Percentiles rank a stretch among this genome's conserved stretches.
Conservation (phyloP, 306 rosid species). For the Hippophae rhamnoides region DNA sequence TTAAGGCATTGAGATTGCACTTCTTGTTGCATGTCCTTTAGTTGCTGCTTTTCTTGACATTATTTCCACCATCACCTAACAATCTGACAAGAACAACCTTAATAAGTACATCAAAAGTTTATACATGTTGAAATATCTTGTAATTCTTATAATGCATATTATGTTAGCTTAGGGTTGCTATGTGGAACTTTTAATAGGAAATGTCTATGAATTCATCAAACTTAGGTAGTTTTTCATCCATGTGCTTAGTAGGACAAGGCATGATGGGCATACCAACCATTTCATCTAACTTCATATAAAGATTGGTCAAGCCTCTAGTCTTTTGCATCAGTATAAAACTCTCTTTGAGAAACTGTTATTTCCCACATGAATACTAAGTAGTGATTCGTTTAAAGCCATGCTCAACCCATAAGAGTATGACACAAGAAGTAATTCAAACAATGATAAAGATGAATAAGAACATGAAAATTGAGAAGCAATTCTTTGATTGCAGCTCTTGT, state of each 20-base stretch:
- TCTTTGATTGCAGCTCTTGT: too few species aligned
- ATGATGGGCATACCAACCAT: too few species aligned
- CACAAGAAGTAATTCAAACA: too few species aligned
- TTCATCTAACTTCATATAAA: too few species aligned
- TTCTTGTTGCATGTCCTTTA: neutral
- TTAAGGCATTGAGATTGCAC: too few species aligned
- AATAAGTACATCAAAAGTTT: neutral
- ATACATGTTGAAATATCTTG: neutral
- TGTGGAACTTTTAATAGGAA: neutral
- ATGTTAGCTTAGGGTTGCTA: too few species aligned
- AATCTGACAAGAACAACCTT: constrained; percentile 25
- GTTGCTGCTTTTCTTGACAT: constrained; percentile 12
- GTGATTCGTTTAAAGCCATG: constrained; percentile 53
- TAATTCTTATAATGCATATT: too few species aligned
- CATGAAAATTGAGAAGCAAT: too few species aligned
- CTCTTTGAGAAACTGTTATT: constrained; percentile 30
- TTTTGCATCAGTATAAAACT: neutral
- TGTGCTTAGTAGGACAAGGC: too few species aligned
- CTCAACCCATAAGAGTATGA: constrained; percentile 45
- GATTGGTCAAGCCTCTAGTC: constrained; percentile 33
- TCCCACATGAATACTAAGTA: constrained; percentile 56
- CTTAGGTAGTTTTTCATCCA: neutral
- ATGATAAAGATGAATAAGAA: too few species aligned
- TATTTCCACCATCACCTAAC: constrained; percentile 25
- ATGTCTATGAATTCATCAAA: neutral